phyloP scores from a whole-genome alignment of 2,329 filamentous ascomycete genomes.

The Talaromyces rugulosus region DNA sequence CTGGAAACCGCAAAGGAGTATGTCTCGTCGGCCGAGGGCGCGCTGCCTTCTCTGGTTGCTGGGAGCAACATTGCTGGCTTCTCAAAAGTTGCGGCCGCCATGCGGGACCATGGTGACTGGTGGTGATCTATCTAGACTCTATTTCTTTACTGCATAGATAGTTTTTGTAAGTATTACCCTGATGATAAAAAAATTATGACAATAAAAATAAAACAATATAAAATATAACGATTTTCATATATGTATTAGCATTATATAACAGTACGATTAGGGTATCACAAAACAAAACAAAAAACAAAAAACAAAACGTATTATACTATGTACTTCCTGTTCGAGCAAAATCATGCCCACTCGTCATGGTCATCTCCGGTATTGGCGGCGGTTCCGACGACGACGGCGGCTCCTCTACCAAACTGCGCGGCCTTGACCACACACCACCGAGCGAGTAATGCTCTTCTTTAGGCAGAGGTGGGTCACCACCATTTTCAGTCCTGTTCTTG shows the following conservation, averaged over 20 bases:
- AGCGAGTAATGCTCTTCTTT: constrained; percentile 9
- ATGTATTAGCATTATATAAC: neutral
- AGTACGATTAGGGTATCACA: neutral
- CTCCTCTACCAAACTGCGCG: constrained; percentile 13
- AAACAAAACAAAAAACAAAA: neutral
- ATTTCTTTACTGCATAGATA: too few relatives aligned
- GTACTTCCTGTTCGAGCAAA: neutral
- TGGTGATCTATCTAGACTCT: constrained; percentile 44
- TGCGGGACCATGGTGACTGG: constrained; percentile 97
- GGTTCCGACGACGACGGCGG: neutral
- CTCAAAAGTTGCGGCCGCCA: constrained; percentile 89
- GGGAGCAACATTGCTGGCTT: constrained; percentile 98
- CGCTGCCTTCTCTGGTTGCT: constrained; percentile 84
- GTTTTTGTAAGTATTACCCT: neutral
- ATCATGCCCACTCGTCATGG: constrained; percentile 4
- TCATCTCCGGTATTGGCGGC: neutral
- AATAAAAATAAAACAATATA: neutral
- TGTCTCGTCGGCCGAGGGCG: constrained; percentile 70
- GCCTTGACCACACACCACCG: constrained; percentile 15
- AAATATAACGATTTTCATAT: neutral
- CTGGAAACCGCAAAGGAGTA: constrained; percentile 87
- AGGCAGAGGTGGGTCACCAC: neutral
- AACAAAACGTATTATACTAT: neutral
- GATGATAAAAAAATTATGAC: neutral
- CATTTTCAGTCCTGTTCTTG: constrained; percentile 9